Conservation (phyloP, 1,284 basidiomycete species). For the Nidula niveotomentosa region DNA sequence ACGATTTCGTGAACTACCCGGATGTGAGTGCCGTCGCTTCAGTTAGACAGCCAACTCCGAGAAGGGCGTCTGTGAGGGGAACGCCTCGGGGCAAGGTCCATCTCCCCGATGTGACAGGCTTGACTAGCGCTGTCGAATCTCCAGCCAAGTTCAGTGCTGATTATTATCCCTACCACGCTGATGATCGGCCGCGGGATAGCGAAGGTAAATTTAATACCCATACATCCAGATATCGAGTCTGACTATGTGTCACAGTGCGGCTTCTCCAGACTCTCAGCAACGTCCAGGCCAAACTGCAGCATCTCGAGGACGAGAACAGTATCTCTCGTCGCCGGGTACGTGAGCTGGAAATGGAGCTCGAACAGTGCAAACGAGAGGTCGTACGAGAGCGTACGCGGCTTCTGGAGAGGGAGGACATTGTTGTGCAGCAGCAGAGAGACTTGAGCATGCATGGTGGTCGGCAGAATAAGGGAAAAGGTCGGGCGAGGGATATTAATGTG, state of each 20-base stretch:
- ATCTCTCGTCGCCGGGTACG: slow-evolving; percentile 75
- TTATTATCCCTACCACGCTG: slow-evolving; percentile 47
- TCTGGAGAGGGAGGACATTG: slow-evolving; percentile 49
- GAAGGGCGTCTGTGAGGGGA: slow-evolving; percentile 16
- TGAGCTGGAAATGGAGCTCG: slow-evolving; percentile 82
- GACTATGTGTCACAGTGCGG: slow-evolving; percentile 38
- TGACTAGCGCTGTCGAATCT: slow-evolving; percentile 73
- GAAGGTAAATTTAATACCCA: slow-evolving; percentile 44
- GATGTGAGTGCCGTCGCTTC: background rate
- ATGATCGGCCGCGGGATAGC: slow-evolving; percentile 47
- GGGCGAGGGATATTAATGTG: slow-evolving; percentile 29
- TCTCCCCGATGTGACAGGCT: slow-evolving; percentile 76
- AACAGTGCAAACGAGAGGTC: slow-evolving; percentile 74
- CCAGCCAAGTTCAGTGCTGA: slow-evolving; percentile 55
- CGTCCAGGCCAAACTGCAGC: slow-evolving; percentile 64
- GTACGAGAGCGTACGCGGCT: slow-evolving; percentile 62
- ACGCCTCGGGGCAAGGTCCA: slow-evolving; percentile 36
- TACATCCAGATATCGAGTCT: background rate
- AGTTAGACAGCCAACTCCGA: slow-evolving; percentile 14
- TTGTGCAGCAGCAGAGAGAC: slow-evolving; percentile 34
- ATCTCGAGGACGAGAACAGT: slow-evolving; percentile 79
- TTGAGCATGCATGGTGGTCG: slow-evolving; percentile 28
- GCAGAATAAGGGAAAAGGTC: slow-evolving; percentile 35
- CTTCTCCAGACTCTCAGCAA: slow-evolving; percentile 58
- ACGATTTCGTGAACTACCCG: slow-evolving; percentile 9